Percentiles rank a stretch among this genome's conserved stretches.
Conservation (phyloP, 768 basidiomycete species). For the Gautieria morchelliformis region DNA sequence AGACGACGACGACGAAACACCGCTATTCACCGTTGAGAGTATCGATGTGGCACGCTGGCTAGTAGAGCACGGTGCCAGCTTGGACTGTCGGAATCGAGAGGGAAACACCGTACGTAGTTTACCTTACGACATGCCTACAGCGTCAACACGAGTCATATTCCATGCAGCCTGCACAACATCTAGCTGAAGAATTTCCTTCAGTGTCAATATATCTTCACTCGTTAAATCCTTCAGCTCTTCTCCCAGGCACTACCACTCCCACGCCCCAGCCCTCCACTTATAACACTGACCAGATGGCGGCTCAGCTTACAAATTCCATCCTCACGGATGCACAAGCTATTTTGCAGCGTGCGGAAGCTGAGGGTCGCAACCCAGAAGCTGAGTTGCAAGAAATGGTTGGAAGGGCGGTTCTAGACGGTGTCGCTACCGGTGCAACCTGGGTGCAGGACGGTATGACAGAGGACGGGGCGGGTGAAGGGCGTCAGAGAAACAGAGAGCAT, state of each 20-base stretch:
- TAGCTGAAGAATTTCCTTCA: conserved; percentile 60
- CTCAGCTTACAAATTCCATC: conserved; percentile 18
- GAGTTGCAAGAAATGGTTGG: conserved; percentile 54
- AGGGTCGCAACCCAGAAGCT: conserved; percentile 52
- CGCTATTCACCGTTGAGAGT: conserved; percentile 82
- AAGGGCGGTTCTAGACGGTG: conserved; percentile 56
- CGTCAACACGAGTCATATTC: neutral
- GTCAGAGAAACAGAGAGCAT: conserved; percentile 34
- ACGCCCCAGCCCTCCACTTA: conserved; percentile 14
- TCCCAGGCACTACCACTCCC: conserved; percentile 5
- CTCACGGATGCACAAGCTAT: conserved; percentile 58
- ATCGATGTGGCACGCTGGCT: conserved; percentile 70
- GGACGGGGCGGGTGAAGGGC: conserved; percentile 31
- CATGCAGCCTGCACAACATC: conserved; percentile 56
- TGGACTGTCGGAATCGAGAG: conserved; percentile 54
- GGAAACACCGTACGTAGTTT: conserved; percentile 58
- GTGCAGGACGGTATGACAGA: conserved; percentile 22
- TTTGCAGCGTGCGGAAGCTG: conserved; percentile 45
- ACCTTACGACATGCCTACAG: conserved; percentile 7
- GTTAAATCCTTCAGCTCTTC: conserved; percentile 16
- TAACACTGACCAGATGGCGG: conserved; percentile 7
- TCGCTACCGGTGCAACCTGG: conserved; percentile 52
- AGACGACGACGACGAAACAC: conserved; percentile 86
- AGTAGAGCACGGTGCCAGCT: conserved; percentile 64
- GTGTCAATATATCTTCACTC: conserved; percentile 55